Evolutionary conservation across 192 early-diverging fungal genomes (phyloP), one percentile per base, ranked within the genome.

Genomic region (Mortierella alpina): DNA sequence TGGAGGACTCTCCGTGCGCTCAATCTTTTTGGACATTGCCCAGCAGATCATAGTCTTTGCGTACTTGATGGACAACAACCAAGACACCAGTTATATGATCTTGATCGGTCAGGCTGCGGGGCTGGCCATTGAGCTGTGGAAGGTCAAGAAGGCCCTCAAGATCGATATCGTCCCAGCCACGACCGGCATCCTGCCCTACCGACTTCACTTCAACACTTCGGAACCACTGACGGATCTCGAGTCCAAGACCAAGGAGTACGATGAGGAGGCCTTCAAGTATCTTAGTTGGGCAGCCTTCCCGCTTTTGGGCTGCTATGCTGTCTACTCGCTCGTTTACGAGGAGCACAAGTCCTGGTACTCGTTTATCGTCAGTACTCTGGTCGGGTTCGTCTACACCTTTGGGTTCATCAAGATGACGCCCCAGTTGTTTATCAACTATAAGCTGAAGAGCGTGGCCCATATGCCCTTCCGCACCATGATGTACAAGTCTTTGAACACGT

Each of bases 391-490:
- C 6, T 96, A 97, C 83, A 89, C 91, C 40, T 96, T 96, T 86
- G 95, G 93, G 10, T 92, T 92, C 59, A 90, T 90, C 70, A 90
- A 86, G 66, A 94, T 96, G 94, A 92, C 92, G 0, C 96, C 96
- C 18, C 95, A 96, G 73, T 73, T 97, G 56, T 95, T 95, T 72
- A 95, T 97, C 86, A 97, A 97, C 84, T 96, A 97, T 83, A 93
- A 94, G 75, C 85, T 92, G 59, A 90, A 91, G 83, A 88, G 87
- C 71, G 89, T 97, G 2, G 95, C 95, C 1, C 95, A 97, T 72
- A 97, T 97, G 96, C 95, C 95, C 7, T 95, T 94, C 93, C 92
- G 91, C 61, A 95, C 96, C 9, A 90, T 97, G 71, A 95, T 95
- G 91, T 97, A 97, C 87, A 97, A 97, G 82, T 89, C 88, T 0